Evolutionary conservation across 169 alveolate species (phyloP), one percentile per base, ranked within the genome.

Genomic region (Eimeria necatrix): DNA sequence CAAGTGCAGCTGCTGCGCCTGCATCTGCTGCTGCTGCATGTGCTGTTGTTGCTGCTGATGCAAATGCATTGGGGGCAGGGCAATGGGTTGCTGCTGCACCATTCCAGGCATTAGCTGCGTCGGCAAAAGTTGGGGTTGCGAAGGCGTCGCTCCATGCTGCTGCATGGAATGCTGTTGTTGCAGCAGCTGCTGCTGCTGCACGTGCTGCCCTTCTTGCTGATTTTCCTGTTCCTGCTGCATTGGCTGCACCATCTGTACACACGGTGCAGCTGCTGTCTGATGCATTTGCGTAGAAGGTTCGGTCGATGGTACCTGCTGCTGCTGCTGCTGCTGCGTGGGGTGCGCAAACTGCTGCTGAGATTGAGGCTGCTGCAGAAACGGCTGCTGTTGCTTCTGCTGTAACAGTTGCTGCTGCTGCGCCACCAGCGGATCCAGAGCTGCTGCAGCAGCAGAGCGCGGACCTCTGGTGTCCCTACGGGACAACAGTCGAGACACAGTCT

Each of bases 391-490:
- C 89, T 80, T 12, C 71, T 80, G 64, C 71, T 48, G 71, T 48
- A 48, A 68, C 89, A 80, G 89, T 7, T 80, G 89, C 70, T 48
- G 89, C 89, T 80, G 89, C 71, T 80, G 89, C 22, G 70, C 41
- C 52, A 80, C 89, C 2, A 80, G 89, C 70, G 89, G 89, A 68
- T 80, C 89, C 14, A 80, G 32, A 8, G 78, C 78, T 14, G 78
- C 78, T 14, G 89, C 89, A 52, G 89, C 89, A 80, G 89, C 89
- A 80, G 89, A 80, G 4, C 89, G 89, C 46, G 89, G 89, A 22
- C 89, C 64, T 22, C 53, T n/a, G 49, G 10, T 22, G 53, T 80
- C 89, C 32, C 70, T 49, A 4, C 89, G 89, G 4, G 89, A 48
- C 51, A 80, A 48, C 49, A 80, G 41, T 10, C 89, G 71, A 20